A percentile compares a stretch with the other conserved stretches of the same genome.
Evolutionary conservation across 2,329 filamentous ascomycete genomes (phyloP).

Genomic region (Trichoderma asperellum): DNA sequence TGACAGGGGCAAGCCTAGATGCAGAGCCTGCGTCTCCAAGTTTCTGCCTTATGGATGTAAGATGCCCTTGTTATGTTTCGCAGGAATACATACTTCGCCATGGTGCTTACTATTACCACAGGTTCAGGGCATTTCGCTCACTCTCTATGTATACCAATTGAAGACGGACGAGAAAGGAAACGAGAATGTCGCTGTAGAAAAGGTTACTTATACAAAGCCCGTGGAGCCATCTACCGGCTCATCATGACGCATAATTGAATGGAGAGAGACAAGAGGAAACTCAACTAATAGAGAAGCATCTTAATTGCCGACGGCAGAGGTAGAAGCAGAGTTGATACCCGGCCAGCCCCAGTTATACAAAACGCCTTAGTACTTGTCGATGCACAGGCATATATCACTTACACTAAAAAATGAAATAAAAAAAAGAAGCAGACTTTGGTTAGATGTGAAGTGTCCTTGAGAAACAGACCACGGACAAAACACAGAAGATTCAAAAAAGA

Average conservation of each 20-base stretch:
- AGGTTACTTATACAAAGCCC: conserved; percentile 83
- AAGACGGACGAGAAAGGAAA: conserved; percentile 75
- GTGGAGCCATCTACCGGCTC: conserved; percentile 60
- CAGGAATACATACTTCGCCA: not conserved
- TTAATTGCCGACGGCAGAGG: conserved; percentile 30
- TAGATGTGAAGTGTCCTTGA: conserved; percentile 29
- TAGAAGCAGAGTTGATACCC: conserved; percentile 38
- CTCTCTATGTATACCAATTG: conserved; percentile 90
- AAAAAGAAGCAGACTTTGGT: conserved; percentile 26
- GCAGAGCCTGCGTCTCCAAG: conserved; percentile 81
- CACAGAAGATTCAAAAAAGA: conserved; percentile 30
- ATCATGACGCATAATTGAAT: conserved; percentile 44
- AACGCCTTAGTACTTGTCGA: not conserved
- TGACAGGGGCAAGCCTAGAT: conserved; percentile 60
- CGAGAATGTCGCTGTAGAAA: conserved; percentile 81
- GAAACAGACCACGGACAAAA: conserved; percentile 32
- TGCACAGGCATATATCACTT: not conserved
- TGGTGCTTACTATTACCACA: conserved; percentile 45
- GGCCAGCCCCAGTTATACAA: conserved; percentile 27
- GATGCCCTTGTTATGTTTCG: conserved; percentile 45
- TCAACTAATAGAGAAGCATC: conserved; percentile 5
- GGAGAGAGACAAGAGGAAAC: conserved; percentile 11
- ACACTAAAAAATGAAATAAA: conserved; percentile 22
- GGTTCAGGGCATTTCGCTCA: conserved; percentile 95
- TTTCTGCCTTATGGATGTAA: conserved; percentile 97